phyloP scores from a whole-genome alignment of 257 asterid species.

The Nicotiana attenuata region DNA sequence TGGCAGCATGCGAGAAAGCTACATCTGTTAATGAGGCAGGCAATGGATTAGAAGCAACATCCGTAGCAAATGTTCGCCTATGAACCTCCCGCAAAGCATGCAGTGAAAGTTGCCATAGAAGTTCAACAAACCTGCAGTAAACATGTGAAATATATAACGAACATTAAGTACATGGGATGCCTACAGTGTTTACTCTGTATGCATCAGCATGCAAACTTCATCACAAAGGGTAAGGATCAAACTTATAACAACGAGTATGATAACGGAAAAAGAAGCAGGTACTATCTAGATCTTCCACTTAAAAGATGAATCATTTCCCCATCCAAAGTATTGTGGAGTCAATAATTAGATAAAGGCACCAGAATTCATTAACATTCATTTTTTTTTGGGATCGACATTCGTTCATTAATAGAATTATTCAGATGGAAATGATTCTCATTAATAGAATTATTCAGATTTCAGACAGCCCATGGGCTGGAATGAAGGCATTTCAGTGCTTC shows the following conservation, averaged over 20 bases:
- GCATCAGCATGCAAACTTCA: constrained; percentile 1
- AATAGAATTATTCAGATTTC: background rate
- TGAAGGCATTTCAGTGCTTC: background rate
- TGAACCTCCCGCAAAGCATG: constrained; percentile 99
- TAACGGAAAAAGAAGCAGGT: background rate
- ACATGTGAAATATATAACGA: constrained; percentile 11
- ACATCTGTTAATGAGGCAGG: constrained; percentile 98
- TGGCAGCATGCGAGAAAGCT: constrained; percentile 98
- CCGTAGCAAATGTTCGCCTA: constrained; percentile 81
- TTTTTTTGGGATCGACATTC: background rate
- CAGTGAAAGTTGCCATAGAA: constrained; percentile 96
- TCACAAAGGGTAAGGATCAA: background rate
- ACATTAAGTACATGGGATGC: background rate
- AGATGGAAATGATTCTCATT: too few species aligned
- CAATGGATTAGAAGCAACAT: constrained; percentile 80
- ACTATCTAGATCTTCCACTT: background rate
- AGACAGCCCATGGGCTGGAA: background rate
- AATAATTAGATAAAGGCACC: background rate
- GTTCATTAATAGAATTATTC: background rate
- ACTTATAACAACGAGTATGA: background rate
- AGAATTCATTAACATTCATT: background rate
- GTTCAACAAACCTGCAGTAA: constrained; percentile 82
- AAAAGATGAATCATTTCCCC: background rate
- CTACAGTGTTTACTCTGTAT: background rate
- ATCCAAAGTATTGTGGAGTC: background rate